Conservation (phyloP, 2,329 filamentous ascomycete genomes). For the Penicillium sp. region DNA sequence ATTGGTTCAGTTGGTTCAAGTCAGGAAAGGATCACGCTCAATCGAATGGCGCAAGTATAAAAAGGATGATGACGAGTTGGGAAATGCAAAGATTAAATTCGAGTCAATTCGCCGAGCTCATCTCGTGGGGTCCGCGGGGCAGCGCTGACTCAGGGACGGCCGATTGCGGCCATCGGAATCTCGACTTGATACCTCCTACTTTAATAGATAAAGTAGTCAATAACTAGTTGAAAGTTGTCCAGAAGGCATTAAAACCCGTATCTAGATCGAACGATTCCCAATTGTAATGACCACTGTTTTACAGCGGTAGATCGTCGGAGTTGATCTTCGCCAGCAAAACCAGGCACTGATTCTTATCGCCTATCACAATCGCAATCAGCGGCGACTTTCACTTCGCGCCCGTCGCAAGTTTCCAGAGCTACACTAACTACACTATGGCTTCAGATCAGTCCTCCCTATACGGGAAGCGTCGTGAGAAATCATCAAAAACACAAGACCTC, state of each 20-base stretch:
- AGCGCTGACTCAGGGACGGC: neutral
- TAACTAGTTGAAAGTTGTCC: neutral
- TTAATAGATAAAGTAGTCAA: neutral
- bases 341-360: neutral
- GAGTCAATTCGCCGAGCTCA: constrained; percentile 4
- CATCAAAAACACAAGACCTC: constrained; percentile 49
- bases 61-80: neutral
- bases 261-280: neutral
- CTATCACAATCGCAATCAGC: constrained; percentile 1
- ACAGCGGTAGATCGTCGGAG: neutral
- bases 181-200: neutral
- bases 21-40: neutral
- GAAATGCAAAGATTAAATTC: neutral
- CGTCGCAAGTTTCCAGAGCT: constrained; percentile 1
- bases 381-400: neutral
- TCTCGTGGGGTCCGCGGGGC: constrained; percentile 9
- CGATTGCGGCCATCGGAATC: neutral
- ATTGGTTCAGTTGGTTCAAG: neutral
- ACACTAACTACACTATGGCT: constrained; percentile 8
- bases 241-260: neutral
- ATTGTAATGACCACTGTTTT: neutral
- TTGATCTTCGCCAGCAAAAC: neutral
- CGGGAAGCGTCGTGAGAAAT: constrained; percentile 69
- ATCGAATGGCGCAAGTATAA: neutral
- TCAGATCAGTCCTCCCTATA: constrained; percentile 58